phyloP scores from a whole-genome alignment of 2,329 filamentous ascomycete genomes.

The Bipolaris victoriae region DNA sequence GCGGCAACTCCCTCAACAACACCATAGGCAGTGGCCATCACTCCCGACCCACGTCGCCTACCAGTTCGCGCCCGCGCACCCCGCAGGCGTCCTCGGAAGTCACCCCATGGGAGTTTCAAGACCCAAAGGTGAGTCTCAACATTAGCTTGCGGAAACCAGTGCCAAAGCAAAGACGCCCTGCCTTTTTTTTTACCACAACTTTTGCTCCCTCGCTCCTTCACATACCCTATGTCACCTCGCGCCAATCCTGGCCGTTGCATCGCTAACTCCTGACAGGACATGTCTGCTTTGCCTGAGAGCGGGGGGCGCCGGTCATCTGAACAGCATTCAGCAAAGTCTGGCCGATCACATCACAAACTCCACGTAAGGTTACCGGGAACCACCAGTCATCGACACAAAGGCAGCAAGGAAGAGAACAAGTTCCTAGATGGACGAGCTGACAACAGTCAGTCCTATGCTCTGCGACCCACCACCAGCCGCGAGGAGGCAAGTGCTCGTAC shows the following conservation, averaged over 20 bases:
- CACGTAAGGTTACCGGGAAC: conserved; percentile 66
- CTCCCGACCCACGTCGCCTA: conserved; percentile 70
- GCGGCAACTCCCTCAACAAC: conserved; percentile 82
- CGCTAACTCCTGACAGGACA: conserved; percentile 31
- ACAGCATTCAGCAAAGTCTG: conserved; percentile 55
- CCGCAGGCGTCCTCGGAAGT: conserved; percentile 89
- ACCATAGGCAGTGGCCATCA: conserved; percentile 57
- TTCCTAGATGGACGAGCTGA: conserved; percentile 38
- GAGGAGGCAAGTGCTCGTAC: conserved; percentile 68
- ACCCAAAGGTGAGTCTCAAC: conserved; percentile 67
- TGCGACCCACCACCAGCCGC: conserved; percentile 75
- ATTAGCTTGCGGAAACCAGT: background rate
- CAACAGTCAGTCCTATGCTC: conserved; percentile 56
- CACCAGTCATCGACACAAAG: conserved; percentile 69
- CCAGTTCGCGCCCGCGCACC: conserved; percentile 78
- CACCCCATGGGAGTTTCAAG: conserved; percentile 96
- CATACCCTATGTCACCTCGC: background rate
- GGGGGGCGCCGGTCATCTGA: conserved; percentile 45
- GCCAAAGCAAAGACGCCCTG: background rate
- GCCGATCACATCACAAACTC: conserved; percentile 62
- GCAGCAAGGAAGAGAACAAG: conserved; percentile 64
- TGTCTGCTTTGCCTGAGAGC: conserved; percentile 42
- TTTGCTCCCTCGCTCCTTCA: background rate
- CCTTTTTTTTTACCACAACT: background rate
- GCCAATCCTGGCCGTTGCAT: conserved; percentile 10